Evolutionary conservation across 495 filamentous ascomycete species (phyloP), one percentile per base, ranked within the genome.

Genomic region (Oleoguttula mirabilis): DNA sequence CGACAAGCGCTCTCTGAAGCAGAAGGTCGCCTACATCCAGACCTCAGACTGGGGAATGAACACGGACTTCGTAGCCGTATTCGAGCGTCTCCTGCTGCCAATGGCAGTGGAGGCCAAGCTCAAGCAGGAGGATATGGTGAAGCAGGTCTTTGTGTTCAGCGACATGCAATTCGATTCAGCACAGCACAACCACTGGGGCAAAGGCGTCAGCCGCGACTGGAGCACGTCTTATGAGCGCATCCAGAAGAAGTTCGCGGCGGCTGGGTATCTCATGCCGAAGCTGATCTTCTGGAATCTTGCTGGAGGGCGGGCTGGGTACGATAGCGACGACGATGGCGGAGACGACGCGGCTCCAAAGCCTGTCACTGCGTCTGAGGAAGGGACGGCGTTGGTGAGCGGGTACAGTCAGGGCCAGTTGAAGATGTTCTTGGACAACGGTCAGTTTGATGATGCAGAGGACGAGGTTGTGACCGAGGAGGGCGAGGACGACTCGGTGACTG

Each of bases 231-330:
- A 59, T 48, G 56, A 69, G 47, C 60, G 61, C 21, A 57, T 71
- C 39, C 51, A 65, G 48, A 30, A 37, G 21, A 50, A 45, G 32
- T 71, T 49, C 51, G 44, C 40, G 22, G 55, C 53, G 4, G 60
- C 61, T 10, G 68, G 68, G 11, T 71, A 70, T 45, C 56, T 65
- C 45, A 57, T 71, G 54, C 68, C 68, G 3, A 56, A 60, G 55
- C 54, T 71, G 16, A 54, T 70, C 21, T 71, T 66, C 47, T 71
- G 68, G 68, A 71, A 70, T 45, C 55, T 71, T 19, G 63, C 62
- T 0, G 65, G 57, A 21, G 57, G 57, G 3, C 47, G 51, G 1
- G 58, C 54, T 14, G 51, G 55, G 23, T 59, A 54, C 20, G 23
- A 5, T 3, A 15, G 40, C 10, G 40, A 11, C n/a, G 32, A 21